phyloP scores from a whole-genome alignment of 805 yeast genomes.

The Saccharomyces kudriavzevii region DNA sequence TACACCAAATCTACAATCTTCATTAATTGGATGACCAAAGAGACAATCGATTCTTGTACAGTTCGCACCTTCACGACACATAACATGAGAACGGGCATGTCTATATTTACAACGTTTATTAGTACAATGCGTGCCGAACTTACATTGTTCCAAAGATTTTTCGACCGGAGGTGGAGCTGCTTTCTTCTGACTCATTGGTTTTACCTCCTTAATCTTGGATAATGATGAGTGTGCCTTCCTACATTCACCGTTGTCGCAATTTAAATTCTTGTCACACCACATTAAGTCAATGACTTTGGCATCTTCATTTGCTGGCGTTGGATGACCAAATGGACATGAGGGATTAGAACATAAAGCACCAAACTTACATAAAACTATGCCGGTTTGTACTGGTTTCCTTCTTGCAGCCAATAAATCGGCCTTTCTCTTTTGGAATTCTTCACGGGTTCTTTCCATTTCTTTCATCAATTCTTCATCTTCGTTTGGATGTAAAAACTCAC shows the following conservation, averaged over 20 bases:
- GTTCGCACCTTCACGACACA: constrained; percentile 75
- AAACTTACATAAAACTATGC: constrained; percentile 64
- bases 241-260: constrained; percentile 56
- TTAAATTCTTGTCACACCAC: constrained; percentile 70
- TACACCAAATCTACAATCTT: constrained; percentile 71
- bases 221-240: constrained; percentile 79
- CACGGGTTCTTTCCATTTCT: constrained; percentile 55
- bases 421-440: constrained; percentile 41
- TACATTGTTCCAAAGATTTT: constrained; percentile 70
- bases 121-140: constrained; percentile 68
- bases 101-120: constrained; percentile 73
- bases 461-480: constrained; percentile 71
- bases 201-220: constrained; percentile 36
- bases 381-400: constrained; percentile 35
- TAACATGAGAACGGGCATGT: constrained; percentile 65
- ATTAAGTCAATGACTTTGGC: constrained; percentile 59
- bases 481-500: constrained; percentile 75
- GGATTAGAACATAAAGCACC: constrained; percentile 70
- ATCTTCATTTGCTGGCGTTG: constrained; percentile 74
- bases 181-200: constrained; percentile 24
- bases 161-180: constrained; percentile 32
- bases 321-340: constrained; percentile 83
- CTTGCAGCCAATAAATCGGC: constrained; percentile 30
- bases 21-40: constrained; percentile 73
- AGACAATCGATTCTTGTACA: constrained; percentile 77